Evolutionary conservation across 2,329 filamentous ascomycete species (phyloP), one percentile per base, ranked within the genome.

Genomic region (Hyphodiscus sp.): DNA sequence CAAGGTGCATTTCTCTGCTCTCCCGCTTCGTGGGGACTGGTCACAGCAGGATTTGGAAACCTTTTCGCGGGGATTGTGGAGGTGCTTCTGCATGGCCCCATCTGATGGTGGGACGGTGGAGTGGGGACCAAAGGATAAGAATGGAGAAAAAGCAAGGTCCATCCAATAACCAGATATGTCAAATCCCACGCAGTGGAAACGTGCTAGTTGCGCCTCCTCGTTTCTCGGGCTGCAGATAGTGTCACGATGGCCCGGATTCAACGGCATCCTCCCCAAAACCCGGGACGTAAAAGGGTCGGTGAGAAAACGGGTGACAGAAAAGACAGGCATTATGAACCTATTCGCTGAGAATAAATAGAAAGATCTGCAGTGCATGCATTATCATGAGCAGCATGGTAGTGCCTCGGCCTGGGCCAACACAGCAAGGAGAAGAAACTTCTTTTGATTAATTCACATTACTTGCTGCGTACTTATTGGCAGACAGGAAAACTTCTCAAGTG

Each of bases 91-190:
- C 33, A 38, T 38, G 16, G 33, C 16, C 33, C 33, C 33, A 15
- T 38, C 13, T 38, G 33, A 38, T 15, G 2, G 33, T 38, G 33
- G 33, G 11, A 10, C 11, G 13, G 16, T 13, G 4, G 11, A 23
- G 20, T 29, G 8, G 16, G 16, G 29, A 33, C 41, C 41, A 42
- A 50, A 38, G 20, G 29, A 16, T 29, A 20, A 6, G 20, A 4
- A 15, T 11, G 26, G 13, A 26, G 19, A 42, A 42, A 15, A 38
- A 49, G 33, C 33, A 38, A 15, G 11, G 33, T 26, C 23, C 8
- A 38, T 20, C 54, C 54, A 53, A 51, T 53, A 29, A 53, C 54
- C 50, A 51, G 23, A 45, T 48, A 48, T 48, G 50, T 18, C 50
- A 50, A 19, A 16, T 6, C 33, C 33, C 33, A 38, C 11, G 33